Evolutionary conservation across 179 eudicot species (phyloP).

Genomic region (Spergularia azorica): DNA sequence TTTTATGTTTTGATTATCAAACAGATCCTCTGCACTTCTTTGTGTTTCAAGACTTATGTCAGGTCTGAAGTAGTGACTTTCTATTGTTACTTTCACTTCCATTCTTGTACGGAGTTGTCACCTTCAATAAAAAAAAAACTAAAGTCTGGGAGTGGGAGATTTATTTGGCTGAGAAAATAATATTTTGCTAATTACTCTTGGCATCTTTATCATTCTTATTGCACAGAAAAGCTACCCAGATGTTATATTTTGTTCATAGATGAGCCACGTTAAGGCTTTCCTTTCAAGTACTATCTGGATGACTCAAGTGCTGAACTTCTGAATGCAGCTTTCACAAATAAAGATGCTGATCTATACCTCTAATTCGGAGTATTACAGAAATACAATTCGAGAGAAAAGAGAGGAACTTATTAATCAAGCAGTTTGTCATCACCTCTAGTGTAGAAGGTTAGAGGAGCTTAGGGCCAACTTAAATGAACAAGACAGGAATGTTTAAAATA

Average conservation of each 20-base stretch:
- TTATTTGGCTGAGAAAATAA: background rate
- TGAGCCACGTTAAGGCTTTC: background rate
- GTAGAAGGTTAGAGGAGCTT: too few relatives aligned
- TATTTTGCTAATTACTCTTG: background rate
- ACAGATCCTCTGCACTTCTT: too few relatives aligned
- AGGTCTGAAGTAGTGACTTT: background rate
- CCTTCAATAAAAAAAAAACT: constrained; percentile 7
- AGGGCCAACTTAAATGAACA: too few relatives aligned
- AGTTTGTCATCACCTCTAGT: too few relatives aligned
- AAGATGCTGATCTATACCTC: background rate
- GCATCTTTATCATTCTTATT: background rate
- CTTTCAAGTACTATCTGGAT: background rate
- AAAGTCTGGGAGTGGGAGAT: background rate
- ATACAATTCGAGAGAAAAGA: too few relatives aligned
- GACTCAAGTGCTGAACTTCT: background rate
- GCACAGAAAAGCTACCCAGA: background rate
- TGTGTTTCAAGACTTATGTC: background rate
- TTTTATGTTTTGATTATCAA: background rate
- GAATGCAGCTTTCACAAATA: background rate
- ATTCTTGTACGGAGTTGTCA: background rate
- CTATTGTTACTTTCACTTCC: background rate
- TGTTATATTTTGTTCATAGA: background rate
- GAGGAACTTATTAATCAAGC: too few relatives aligned
- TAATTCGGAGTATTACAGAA: background rate
- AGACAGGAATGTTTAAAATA: too few relatives aligned